These are phyloP conservation scores for Dothideomycetes sp. DNA, from an alignment of 2,329 filamentous ascomycete genomes.

Conservation along the genomic window DNA sequence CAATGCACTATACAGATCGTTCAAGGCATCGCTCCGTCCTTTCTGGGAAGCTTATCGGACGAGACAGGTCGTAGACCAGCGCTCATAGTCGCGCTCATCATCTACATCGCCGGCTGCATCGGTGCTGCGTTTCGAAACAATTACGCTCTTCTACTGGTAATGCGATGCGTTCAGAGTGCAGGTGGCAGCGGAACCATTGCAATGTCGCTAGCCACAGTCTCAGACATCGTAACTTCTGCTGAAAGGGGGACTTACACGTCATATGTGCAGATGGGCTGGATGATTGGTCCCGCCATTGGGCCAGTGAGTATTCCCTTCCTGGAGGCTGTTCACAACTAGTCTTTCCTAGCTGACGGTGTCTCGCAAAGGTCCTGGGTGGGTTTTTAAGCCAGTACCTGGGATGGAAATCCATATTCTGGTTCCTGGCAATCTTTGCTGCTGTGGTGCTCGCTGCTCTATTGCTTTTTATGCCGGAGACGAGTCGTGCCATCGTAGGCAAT, in stretches of 20 bases:
- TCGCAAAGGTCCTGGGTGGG: conserved; percentile 22
- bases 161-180: conserved; percentile 16
- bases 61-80: conserved; percentile 15
- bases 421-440: conserved; percentile 36
- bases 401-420: conserved; percentile 45
- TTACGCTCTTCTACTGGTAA: conserved; percentile 16
- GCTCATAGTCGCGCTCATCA: conserved; percentile 18
- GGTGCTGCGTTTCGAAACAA: conserved; percentile 16
- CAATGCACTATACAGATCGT: too few species aligned
- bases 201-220: neutral
- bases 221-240: neutral
- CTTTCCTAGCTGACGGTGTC: too few species aligned
- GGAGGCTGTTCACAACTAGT: too few species aligned
- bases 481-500: conserved; percentile 25
- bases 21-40: conserved; percentile 13
- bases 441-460: conserved; percentile 22
- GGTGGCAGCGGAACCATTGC: neutral
- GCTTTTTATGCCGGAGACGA: conserved; percentile 29
- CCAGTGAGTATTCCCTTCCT: conserved; percentile 4
- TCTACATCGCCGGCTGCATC: conserved; percentile 17
- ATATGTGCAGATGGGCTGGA: conserved; percentile 4
- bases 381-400: conserved; percentile 38
- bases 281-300: conserved; percentile 13
- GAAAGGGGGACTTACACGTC: neutral
- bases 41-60: conserved; percentile 19